Base-by-base conservation (phyloP, 495 filamentous ascomycete species). In the Annulohypoxylon nitens region DNA sequence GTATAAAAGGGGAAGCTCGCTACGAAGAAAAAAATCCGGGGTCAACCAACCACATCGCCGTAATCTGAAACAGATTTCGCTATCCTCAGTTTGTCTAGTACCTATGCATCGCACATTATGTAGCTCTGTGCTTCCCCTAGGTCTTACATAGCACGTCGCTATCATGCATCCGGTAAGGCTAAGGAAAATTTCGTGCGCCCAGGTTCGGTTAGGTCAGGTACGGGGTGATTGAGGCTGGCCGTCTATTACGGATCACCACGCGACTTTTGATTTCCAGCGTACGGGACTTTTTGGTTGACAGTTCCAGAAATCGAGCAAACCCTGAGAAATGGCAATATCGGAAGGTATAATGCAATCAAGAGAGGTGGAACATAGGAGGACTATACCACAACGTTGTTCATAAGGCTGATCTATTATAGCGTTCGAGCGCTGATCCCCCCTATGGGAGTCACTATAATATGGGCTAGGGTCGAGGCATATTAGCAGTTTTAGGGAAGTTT, bases 321-420 rank as follows among this genome's bases (percentile, higher is more conserved):
- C 34, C 54, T 58, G 54, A 34, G 54, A 8, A 34, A 45, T 63
- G 48, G 33, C 43, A 33, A 20, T 48, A 63, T 16, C 3, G 43
- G 43, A 47, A 7, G 37, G 12, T 50, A 62, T 37, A 39, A 30
- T 9, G 25, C 34, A 57, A 48, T 51, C 37, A 23, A 53, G 36
- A 50, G 53, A 60, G 5, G 53, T 60, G 64, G 54, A 30, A 2
- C n/a, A 33, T 12, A 20, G 41, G 37, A 37, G 33, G 36, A 47
- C 20, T 54, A 20, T 58, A 58, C 9, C 34, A 37, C 54, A 18
- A 61, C 55, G 33, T 16, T 20, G 20, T 9, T 37, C 45, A 26
- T 71, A 71, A 71, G 69, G 69, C 69, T 71, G 62, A 71, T 55
- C 33, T 50, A 36, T 14, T 60, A 60, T 58, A 41, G n/a, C 10